Conservation (phyloP, 208 protist genomes). For the Wallacemonas collosoma region DNA sequence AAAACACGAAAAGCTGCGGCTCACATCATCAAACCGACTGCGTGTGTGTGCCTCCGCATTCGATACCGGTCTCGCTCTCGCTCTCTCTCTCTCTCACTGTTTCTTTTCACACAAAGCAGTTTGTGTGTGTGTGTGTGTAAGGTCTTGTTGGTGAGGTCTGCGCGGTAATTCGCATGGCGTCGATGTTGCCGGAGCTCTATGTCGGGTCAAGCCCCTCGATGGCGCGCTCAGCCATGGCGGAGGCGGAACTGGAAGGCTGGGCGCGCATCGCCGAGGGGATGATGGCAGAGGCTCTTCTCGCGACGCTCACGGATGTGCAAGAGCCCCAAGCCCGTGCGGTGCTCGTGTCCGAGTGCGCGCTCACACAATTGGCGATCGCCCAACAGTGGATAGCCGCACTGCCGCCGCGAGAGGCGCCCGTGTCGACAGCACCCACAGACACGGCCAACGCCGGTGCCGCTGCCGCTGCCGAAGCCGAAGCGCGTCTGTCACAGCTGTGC, state of each 20-base stretch:
- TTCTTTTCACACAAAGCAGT: not conserved
- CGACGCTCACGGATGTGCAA: constrained; percentile 23
- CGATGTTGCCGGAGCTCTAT: not conserved
- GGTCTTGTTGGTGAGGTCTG: not conserved
- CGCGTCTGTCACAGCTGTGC: not conserved
- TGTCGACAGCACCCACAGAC: not conserved
- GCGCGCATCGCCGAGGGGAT: constrained; percentile 30
- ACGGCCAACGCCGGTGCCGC: not conserved
- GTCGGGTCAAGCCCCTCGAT: constrained; percentile 6
- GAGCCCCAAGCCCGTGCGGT: constrained; percentile 32
- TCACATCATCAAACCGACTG: too few relatives aligned
- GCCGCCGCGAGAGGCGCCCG: too few relatives aligned
- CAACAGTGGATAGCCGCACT: not conserved
- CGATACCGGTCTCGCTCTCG: too few relatives aligned
- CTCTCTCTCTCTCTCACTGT: not conserved
- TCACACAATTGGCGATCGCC: not conserved
- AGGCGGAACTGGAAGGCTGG: constrained; percentile 42
- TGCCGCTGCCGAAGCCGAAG: not conserved
- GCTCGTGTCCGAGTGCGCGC: not conserved
- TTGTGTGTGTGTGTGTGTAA: not conserved
- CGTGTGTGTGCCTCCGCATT: too few relatives aligned
- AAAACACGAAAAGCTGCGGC: too few relatives aligned
- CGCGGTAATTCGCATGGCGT: not conserved
- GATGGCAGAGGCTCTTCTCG: constrained; percentile 24
- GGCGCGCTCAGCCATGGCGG: constrained; percentile 3